Conservation (phyloP, 208 protist species). For the Crithidia brevicula region DNA sequence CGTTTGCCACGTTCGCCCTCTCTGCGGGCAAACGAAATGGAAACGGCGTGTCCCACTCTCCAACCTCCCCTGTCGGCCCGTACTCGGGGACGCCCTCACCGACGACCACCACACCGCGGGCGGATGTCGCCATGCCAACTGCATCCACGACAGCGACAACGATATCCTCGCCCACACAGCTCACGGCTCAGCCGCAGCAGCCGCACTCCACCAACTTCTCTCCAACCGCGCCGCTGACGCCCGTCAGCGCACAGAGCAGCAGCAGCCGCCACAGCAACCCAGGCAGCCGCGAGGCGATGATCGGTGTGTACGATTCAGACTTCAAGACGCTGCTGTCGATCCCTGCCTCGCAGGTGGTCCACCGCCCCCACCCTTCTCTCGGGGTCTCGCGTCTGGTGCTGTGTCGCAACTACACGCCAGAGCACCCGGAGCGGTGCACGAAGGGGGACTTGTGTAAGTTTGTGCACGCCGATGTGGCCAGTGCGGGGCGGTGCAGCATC, state of each 20-base stretch:
- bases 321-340: constrained; percentile 60
- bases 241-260: constrained; percentile 23
- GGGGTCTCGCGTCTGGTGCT: constrained; percentile 71
- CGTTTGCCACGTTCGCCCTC: constrained; percentile 5
- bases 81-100: constrained; percentile 9
- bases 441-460: constrained; percentile 74
- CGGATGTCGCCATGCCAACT: constrained; percentile 2
- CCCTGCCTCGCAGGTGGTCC: constrained; percentile 38
- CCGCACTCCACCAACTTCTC: neutral
- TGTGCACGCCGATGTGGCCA: constrained; percentile 69
- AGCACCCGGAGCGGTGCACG: constrained; percentile 43
- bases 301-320: constrained; percentile 67
- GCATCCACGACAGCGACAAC: neutral
- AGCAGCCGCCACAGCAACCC: constrained; percentile 17
- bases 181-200: constrained; percentile 6
- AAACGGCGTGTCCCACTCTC: constrained; percentile 5
- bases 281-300: constrained; percentile 8
- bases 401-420: constrained; percentile 66
- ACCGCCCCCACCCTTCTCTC: constrained; percentile 47
- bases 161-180: neutral
- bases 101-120: constrained; percentile 7
- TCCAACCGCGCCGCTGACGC: constrained; percentile 6
- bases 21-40: neutral
- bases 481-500: constrained; percentile 42
- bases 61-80: neutral